Conservation (phyloP, 805 yeast genomes). For the Saturnispora silvae region DNA sequence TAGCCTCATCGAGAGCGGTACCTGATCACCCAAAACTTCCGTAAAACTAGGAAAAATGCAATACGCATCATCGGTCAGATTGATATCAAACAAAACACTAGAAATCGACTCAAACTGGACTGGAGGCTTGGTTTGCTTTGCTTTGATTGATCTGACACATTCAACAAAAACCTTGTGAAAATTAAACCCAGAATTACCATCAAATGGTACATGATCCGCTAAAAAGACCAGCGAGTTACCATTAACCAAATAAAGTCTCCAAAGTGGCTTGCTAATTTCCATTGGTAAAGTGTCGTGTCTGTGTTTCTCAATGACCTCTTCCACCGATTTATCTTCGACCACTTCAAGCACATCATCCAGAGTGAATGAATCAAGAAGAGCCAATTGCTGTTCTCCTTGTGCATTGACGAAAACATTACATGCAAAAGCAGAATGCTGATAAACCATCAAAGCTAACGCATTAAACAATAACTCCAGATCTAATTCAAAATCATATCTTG, state of each 20-base stretch:
- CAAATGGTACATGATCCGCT: conserved; percentile 26
- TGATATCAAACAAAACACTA: conserved; percentile 5
- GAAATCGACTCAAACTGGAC: background rate
- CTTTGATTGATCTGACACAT: background rate
- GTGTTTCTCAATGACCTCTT: conserved; percentile 4
- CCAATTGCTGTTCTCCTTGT: background rate
- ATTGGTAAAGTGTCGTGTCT: background rate
- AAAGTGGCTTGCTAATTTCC: conserved; percentile 9
- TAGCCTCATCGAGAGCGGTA: background rate
- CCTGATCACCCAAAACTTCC: conserved; percentile 1
- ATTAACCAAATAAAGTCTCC: conserved; percentile 13
- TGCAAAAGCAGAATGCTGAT: background rate
- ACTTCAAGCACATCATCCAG: conserved; percentile 16
- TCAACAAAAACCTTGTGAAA: conserved; percentile 22
- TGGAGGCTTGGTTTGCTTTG: background rate
- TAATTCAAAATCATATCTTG: conserved; percentile 2
- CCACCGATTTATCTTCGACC: conserved; percentile 7
- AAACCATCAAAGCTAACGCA: conserved; percentile 10
- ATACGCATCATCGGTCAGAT: background rate
- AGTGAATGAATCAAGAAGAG: conserved; percentile 1
- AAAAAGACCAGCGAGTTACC: conserved; percentile 12
- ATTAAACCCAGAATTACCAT: conserved; percentile 24
- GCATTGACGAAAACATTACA: conserved; percentile 1
- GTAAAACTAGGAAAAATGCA: conserved; percentile 2
- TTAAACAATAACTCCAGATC: conserved; percentile 4